Conservation (phyloP, 768 basidiomycete species). For the Hortiboletus flavorubellus region DNA sequence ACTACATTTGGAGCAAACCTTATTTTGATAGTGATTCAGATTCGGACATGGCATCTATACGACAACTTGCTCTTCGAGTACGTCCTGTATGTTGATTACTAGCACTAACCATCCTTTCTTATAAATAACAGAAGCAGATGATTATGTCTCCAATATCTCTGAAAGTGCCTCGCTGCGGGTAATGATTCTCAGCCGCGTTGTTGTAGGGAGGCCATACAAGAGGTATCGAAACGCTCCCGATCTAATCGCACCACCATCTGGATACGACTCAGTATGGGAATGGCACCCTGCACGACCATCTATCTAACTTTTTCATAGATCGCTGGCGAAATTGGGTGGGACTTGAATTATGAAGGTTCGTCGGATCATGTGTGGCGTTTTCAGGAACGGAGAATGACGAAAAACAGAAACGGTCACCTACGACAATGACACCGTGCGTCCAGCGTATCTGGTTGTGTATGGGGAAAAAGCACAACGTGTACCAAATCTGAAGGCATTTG, state of each 20-base stretch:
- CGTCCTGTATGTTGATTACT: slow-evolving; percentile 13
- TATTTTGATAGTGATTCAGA: slow-evolving; percentile 29
- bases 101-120: background rate
- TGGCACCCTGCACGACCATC: slow-evolving; percentile 3
- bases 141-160: slow-evolving; percentile 49
- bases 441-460: slow-evolving; percentile 65
- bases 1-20: background rate
- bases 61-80: slow-evolving; percentile 64
- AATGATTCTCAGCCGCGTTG: slow-evolving; percentile 56
- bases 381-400: background rate
- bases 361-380: background rate
- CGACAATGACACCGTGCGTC: slow-evolving; percentile 61
- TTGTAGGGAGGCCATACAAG: slow-evolving; percentile 57
- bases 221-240: slow-evolving; percentile 47
- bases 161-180: slow-evolving; percentile 44
- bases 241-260: slow-evolving; percentile 49
- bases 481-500: slow-evolving; percentile 24
- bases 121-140: slow-evolving; percentile 55
- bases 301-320: slow-evolving; percentile 37
- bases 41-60: slow-evolving; percentile 73
- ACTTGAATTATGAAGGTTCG: slow-evolving; percentile 57
- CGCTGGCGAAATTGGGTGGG: slow-evolving; percentile 58
- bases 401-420: slow-evolving; percentile 62
- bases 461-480: slow-evolving; percentile 31
- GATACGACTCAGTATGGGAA: slow-evolving; percentile 54